Evolutionary conservation across 2,329 filamentous ascomycete species (phyloP), one percentile per base, ranked within the genome.

Genomic region (Nannizziopsis barbatae): DNA sequence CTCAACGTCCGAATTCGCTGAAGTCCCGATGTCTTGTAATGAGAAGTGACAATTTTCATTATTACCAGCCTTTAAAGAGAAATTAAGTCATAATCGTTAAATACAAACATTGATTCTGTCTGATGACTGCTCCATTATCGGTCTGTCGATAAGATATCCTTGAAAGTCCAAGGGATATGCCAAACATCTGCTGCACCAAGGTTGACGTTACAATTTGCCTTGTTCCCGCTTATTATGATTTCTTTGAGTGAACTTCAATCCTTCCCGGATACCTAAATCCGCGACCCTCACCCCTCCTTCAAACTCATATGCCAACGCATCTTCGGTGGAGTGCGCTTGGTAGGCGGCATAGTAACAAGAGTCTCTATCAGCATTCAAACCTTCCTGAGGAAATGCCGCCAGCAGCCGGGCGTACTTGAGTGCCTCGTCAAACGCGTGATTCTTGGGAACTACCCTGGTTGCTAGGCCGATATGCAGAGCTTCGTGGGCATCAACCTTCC

Each of bases 391-490:
- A 42, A 78, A 78, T 2, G 56, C 53, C 2, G 75, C 52, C 31
- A 79, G 50, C 52, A 70, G 61, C 44, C 61, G 59, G 2, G 75
- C 75, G 44, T 79, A 63, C 32, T 62, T 62, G 36, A 63, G 64
- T 0, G 75, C 74, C 53, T 74, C 73, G 5, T 70, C 65, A n/a
- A 75, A 49, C 2, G 71, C 70, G 50, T 68, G 66, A 0, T 74
- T 75, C 50, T 71, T 72, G 0, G 67, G 64, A 1, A 77, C 74
- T 0, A 78, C 68, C 0, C 75, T 63, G 56, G 72, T 77, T 7
- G 70, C 75, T 6, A 79, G 62, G 0, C 75, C 75, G 63, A 77
- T 75, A 1, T 57, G 43, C 22, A 75, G 53, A 0, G 75, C 75
- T 53, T 79, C 75, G 14, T 66, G 55, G 0, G 75, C 75, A 0